These are phyloP conservation scores for Coemansia sp. DNA, from an alignment of 192 early-diverging fungal species.

Conservation along the genomic window DNA sequence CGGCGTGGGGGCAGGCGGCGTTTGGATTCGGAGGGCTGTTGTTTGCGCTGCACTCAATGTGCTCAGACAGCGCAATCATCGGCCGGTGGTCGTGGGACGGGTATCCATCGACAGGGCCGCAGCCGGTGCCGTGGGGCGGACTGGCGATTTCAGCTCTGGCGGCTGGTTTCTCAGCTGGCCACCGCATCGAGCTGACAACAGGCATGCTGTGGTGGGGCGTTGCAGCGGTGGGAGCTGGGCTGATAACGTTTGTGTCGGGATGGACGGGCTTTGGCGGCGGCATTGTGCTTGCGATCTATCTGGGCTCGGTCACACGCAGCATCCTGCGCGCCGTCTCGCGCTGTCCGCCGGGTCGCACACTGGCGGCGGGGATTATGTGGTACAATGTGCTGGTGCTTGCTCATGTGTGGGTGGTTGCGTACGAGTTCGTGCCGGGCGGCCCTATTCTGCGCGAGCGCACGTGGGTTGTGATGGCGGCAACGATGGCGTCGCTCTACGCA, in stretches of 20 bases:
- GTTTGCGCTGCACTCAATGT: conserved; percentile 77
- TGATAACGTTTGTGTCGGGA: conserved; percentile 60
- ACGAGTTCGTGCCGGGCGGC: conserved; percentile 82
- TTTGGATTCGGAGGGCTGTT: conserved; percentile 65
- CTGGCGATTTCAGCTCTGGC: conserved; percentile 63
- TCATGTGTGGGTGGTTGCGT: conserved; percentile 81
- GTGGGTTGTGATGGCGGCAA: conserved; percentile 63
- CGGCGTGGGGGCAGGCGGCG: conserved; percentile 58
- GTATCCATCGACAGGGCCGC: conserved; percentile 72
- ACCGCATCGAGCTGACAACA: conserved; percentile 40
- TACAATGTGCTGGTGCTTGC: conserved; percentile 73
- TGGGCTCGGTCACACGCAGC: conserved; percentile 61
- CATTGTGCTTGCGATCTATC: conserved; percentile 62
- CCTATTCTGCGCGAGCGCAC: conserved; percentile 72
- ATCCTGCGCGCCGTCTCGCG: conserved; percentile 60
- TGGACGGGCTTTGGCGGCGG: conserved; percentile 68
- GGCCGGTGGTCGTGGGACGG: conserved; percentile 74
- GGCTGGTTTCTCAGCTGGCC: conserved; percentile 54
- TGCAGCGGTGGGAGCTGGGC: conserved; percentile 57
- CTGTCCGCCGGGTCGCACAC: conserved; percentile 67
- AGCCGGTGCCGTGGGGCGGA: conserved; percentile 71
- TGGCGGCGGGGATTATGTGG: conserved; percentile 60
- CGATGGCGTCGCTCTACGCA: conserved; percentile 59
- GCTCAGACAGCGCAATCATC: conserved; percentile 71
- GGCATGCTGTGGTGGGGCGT: conserved; percentile 61